Percentiles rank a stretch among this genome's conserved stretches.
Conservation (phyloP, 2,329 filamentous ascomycete genomes). For the Aspergillus sp. region DNA sequence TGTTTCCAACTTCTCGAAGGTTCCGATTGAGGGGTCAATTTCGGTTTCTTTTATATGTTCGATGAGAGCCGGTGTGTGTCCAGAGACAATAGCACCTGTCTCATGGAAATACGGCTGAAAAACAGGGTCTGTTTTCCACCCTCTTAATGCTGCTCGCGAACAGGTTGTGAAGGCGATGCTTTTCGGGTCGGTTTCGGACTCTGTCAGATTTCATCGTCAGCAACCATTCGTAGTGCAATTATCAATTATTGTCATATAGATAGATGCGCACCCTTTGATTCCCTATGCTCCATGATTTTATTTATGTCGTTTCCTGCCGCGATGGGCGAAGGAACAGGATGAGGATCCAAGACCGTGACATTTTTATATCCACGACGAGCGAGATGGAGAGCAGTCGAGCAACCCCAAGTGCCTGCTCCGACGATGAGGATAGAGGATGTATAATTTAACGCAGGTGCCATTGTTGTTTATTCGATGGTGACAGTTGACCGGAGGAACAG, state of each 20-base stretch:
- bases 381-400: constrained; percentile 49
- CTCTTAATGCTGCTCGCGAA: constrained; percentile 27
- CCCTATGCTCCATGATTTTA: constrained; percentile 40
- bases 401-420: constrained; percentile 50
- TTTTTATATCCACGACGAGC: constrained; percentile 46
- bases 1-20: constrained; percentile 33
- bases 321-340: constrained; percentile 43
- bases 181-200: constrained; percentile 8
- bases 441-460: constrained; percentile 1
- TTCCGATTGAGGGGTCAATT: constrained; percentile 23
- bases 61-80: constrained; percentile 35
- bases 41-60: constrained; percentile 34
- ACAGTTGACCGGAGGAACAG: not conserved
- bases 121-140: constrained; percentile 41
- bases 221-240: not conserved
- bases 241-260: not conserved
- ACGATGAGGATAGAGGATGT: constrained; percentile 36
- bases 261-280: constrained; percentile 28
- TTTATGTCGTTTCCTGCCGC: constrained; percentile 50
- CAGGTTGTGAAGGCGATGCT: constrained; percentile 18
- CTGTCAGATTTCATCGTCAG: constrained; percentile 3
- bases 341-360: constrained; percentile 46
- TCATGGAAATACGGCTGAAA: constrained; percentile 45
- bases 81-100: constrained; percentile 38
- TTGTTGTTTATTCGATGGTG: not conserved